phyloP scores from a whole-genome alignment of 192 early-diverging fungal species.

The Entomortierella beljakovae region DNA sequence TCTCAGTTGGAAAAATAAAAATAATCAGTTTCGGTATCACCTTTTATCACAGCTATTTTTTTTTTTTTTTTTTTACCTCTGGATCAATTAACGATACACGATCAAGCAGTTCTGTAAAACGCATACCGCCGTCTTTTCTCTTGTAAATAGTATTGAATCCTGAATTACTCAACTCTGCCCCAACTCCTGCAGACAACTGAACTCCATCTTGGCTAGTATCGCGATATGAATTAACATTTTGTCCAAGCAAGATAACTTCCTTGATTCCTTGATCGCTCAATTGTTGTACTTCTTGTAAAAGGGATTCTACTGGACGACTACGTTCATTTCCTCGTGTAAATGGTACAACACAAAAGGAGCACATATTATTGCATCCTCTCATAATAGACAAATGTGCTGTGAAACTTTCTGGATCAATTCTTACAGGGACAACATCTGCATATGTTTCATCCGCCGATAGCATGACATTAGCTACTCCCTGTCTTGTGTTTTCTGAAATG shows the following conservation, averaged over 20 bases:
- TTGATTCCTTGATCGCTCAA: conserved; percentile 75
- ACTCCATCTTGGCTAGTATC: conserved; percentile 70
- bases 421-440: conserved; percentile 79
- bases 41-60: no score
- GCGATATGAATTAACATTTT: conserved; percentile 86
- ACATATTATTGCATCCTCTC: conserved; percentile 90
- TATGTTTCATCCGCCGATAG: conserved; percentile 86
- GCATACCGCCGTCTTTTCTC: conserved; percentile 76
- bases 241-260: conserved; percentile 78
- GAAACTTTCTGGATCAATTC: conserved; percentile 71
- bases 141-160: conserved; percentile 86
- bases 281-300: conserved; percentile 71
- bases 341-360: conserved; percentile 83
- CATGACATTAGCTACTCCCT: conserved; percentile 84
- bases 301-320: conserved; percentile 75
- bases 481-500: conserved; percentile 68
- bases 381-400: conserved; percentile 81
- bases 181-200: conserved; percentile 56
- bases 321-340: conserved; percentile 82
- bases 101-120: conserved; percentile 80
- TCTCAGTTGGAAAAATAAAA: no score
- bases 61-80: conserved; percentile 50
- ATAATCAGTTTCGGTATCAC: no score
- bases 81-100: conserved; percentile 74
- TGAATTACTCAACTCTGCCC: conserved; percentile 59